These are phyloP conservation scores for Chrysanthemum makinoi DNA, from an alignment of 129 eudicot species.

Conservation along the genomic window DNA sequence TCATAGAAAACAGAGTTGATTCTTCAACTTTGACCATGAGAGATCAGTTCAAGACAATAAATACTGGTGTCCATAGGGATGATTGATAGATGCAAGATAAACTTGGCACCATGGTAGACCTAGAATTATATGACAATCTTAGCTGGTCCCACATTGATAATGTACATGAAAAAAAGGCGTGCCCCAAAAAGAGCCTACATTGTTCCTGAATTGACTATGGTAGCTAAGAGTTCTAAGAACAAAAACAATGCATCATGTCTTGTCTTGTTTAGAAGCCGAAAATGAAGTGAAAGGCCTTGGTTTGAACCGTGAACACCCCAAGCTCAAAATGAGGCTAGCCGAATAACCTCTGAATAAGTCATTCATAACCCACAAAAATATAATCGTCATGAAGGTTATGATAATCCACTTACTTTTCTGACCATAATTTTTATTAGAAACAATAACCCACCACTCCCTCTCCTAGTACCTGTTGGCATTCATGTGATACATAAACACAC, in stretches of 20 bases:
- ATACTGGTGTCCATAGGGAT: neutral
- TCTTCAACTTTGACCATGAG: slow-evolving; percentile 4
- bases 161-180: neutral
- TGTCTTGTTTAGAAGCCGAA: neutral
- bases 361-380: too few species aligned
- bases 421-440: too few species aligned
- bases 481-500: too few species aligned
- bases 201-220: neutral
- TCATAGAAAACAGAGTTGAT: neutral
- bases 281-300: neutral
- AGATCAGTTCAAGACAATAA: slow-evolving; percentile 6
- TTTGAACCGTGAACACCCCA: neutral
- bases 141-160: neutral
- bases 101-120: neutral
- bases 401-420: too few species aligned
- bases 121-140: neutral
- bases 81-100: neutral
- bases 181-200: slow-evolving; percentile 5
- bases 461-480: too few species aligned
- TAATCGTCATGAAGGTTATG: too few species aligned
- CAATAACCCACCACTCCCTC: too few species aligned
- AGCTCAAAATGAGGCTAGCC: too few species aligned
- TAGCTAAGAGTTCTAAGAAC: neutral
- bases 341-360: too few species aligned
- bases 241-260: neutral